Conservation (phyloP, 306 rosid genomes). For the Prunus padus region DNA sequence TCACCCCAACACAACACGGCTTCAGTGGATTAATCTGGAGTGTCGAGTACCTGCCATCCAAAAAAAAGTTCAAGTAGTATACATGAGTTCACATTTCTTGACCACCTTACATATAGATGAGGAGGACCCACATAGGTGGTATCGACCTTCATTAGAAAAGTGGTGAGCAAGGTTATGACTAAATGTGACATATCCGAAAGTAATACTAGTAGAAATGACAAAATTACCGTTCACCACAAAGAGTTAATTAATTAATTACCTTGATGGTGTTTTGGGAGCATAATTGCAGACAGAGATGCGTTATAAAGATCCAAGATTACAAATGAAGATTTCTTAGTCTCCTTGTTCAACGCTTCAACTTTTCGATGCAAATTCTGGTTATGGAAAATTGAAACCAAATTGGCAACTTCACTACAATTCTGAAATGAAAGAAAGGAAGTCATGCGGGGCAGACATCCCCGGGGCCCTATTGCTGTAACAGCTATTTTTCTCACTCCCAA, state of each 20-base stretch:
- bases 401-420: slow-evolving; percentile 16
- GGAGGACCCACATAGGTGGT: too few species aligned
- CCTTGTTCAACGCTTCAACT: slow-evolving; percentile 25
- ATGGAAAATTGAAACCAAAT: slow-evolving; percentile 34
- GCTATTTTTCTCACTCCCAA: slow-evolving; percentile 38
- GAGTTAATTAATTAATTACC: background rate
- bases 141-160: too few species aligned
- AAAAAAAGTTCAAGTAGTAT: background rate
- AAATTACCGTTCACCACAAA: too few species aligned
- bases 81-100: too few species aligned
- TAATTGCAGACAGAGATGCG: slow-evolving; percentile 22
- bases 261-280: background rate
- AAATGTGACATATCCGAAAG: too few species aligned
- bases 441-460: slow-evolving; percentile 44
- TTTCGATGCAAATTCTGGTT: slow-evolving; percentile 29
- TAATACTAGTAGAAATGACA: too few species aligned
- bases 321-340: slow-evolving; percentile 8
- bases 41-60: slow-evolving; percentile 12
- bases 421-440: slow-evolving; percentile 8
- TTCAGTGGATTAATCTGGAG: slow-evolving; percentile 9
- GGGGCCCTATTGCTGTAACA: slow-evolving; percentile 42
- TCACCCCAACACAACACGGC: slow-evolving; percentile 38
- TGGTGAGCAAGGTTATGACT: too few species aligned
- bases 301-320: slow-evolving; percentile 38
- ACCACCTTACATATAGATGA: too few species aligned